These are phyloP conservation scores for Phaeosphaeriaceae sp. DNA, from an alignment of 2,329 filamentous ascomycete genomes.

Conservation along the genomic window DNA sequence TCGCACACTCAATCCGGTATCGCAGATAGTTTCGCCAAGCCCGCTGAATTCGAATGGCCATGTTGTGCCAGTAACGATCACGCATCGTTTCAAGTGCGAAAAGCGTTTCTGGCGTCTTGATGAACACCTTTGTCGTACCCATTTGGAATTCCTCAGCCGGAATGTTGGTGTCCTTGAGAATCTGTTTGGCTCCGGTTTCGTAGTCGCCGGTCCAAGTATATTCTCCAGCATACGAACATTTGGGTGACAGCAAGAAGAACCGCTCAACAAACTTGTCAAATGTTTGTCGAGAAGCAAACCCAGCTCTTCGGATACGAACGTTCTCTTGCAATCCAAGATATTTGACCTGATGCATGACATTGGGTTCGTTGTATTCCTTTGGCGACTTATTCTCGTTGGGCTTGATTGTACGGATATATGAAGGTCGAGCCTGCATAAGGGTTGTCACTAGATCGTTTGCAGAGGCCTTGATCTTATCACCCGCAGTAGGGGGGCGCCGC, in stretches of 20 bases:
- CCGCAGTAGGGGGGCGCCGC: slow-evolving; percentile 89
- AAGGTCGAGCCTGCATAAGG: slow-evolving; percentile 95
- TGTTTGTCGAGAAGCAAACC: slow-evolving; percentile 94
- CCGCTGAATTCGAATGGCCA: slow-evolving; percentile 96
- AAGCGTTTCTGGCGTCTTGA: slow-evolving; percentile 95
- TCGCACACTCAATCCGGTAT: slow-evolving; percentile 91
- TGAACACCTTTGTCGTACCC: slow-evolving; percentile 95
- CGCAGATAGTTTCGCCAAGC: slow-evolving; percentile 97
- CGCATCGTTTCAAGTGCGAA: slow-evolving; percentile 98
- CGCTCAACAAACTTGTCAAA: slow-evolving; percentile 98
- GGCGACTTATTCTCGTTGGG: slow-evolving; percentile 99
- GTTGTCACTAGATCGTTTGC: slow-evolving; percentile 95
- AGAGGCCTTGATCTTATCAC: slow-evolving; percentile 93
- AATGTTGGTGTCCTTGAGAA: slow-evolving; percentile 95
- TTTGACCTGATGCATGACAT: slow-evolving; percentile 97
- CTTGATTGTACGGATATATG: slow-evolving; percentile 98
- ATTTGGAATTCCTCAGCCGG: slow-evolving; percentile 96
- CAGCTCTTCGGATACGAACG: slow-evolving; percentile 93
- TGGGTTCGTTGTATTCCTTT: slow-evolving; percentile 86
- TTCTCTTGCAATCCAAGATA: slow-evolving; percentile 99
- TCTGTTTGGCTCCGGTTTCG: slow-evolving; percentile 86
- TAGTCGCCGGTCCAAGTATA: slow-evolving; percentile 94
- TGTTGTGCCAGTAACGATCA: slow-evolving; percentile 98
- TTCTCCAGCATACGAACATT: slow-evolving; percentile 94
- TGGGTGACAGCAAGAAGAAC: slow-evolving; percentile 93